phyloP scores from a whole-genome alignment of 2,329 filamentous ascomycete species.

The Trichoderma endophyticum region DNA sequence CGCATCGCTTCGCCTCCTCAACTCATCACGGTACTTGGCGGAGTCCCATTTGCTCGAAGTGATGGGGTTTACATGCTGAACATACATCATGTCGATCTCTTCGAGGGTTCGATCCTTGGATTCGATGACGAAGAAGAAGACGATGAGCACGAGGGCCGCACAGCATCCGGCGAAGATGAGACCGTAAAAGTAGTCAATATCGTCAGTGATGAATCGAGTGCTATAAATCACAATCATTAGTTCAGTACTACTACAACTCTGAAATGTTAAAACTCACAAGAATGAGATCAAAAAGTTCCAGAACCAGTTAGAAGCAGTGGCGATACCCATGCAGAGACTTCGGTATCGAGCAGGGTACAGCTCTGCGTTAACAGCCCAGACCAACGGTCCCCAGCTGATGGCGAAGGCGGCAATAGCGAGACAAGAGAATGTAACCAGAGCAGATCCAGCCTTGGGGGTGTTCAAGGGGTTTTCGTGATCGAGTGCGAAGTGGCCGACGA shows the following conservation, averaged over 20 bases:
- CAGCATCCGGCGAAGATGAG: conserved; percentile 15
- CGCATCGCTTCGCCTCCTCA: not conserved
- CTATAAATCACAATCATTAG: not conserved
- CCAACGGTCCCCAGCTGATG: conserved; percentile 6
- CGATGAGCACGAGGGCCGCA: not conserved
- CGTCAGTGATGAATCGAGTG: conserved; percentile 4
- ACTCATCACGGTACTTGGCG: not conserved
- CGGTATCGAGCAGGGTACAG: conserved; percentile 11
- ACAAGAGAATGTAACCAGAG: conserved; percentile 9
- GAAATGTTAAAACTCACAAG: not conserved
- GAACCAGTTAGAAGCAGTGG: conserved; percentile 13
- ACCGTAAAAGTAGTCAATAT: conserved; percentile 11
- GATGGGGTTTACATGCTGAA: conserved; percentile 8
- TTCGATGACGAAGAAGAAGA: conserved; percentile 14
- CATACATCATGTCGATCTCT: conserved; percentile 15
- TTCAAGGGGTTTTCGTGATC: conserved; percentile 7
- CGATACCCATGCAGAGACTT: conserved; percentile 9
- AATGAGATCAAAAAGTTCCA: conserved; percentile 17
- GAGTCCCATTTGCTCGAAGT: conserved; percentile 1
- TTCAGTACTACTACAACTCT: too few species aligned
- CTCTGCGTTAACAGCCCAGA: conserved; percentile 10
- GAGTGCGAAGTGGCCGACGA: conserved; percentile 13
- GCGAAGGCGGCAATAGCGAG: conserved; percentile 11
- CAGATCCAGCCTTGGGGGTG: conserved; percentile 15
- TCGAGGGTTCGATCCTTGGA: conserved; percentile 13